These are phyloP conservation scores for Cryphonectria radicalis DNA, from an alignment of 2,329 filamentous ascomycete genomes.

Conservation along the genomic window DNA sequence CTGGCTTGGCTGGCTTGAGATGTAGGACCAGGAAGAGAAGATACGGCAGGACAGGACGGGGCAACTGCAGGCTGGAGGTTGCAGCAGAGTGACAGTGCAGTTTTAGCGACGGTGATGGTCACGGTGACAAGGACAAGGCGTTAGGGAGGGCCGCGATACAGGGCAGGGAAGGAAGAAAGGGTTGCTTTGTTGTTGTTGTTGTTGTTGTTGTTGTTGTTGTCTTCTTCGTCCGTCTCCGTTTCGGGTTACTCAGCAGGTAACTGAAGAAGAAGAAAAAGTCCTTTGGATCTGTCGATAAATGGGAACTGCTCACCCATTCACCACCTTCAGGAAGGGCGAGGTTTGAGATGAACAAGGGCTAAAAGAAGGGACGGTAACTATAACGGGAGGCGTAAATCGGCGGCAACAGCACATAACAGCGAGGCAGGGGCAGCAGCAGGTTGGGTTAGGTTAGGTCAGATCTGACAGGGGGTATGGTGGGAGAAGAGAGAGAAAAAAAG, in stretches of 20 bases:
- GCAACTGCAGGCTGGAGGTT: conserved; percentile 6
- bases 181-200: background rate
- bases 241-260: background rate
- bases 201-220: no score
- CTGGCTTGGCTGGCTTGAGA: background rate
- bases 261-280: background rate
- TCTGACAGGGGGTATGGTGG: background rate
- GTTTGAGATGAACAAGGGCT: background rate
- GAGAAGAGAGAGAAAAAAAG: background rate
- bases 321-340: background rate
- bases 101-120: background rate
- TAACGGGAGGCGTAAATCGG: background rate
- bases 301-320: background rate
- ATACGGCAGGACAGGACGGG: background rate
- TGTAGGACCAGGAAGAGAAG: background rate
- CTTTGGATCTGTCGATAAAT: background rate
- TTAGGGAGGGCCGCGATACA: background rate
- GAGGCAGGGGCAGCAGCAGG: background rate
- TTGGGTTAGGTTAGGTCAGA: background rate
- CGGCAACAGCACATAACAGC: background rate
- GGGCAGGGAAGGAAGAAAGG: background rate
- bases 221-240: background rate
- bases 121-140: background rate
- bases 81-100: conserved; percentile 17
- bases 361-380: background rate